Evolutionary conservation across 1,284 basidiomycete species (phyloP).

Genomic region (Mrakiaceae sp.): DNA sequence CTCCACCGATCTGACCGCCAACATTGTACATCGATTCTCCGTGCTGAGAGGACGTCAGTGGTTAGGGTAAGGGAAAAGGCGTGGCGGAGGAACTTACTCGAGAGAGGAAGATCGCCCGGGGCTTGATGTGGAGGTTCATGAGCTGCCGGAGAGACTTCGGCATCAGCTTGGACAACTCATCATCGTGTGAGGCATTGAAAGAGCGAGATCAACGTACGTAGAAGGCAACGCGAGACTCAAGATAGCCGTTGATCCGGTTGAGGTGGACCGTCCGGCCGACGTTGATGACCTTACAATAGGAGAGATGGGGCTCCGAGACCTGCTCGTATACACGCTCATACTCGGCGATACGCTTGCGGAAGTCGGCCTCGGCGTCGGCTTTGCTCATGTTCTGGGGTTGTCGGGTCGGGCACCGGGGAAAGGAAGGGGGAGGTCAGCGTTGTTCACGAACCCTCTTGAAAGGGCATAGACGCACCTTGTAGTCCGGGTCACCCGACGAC

Average conservation of each 20-base stretch:
- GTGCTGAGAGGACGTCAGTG: conserved; percentile 48
- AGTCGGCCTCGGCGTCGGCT: conserved; percentile 79
- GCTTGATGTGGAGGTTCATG: conserved; percentile 96
- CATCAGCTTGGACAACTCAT: too few relatives aligned
- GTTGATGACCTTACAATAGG: conserved; percentile 77
- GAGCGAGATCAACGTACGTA: conserved; percentile 38
- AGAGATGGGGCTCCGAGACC: conserved; percentile 73
- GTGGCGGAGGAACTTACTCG: conserved; percentile 45
- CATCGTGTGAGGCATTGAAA: too few relatives aligned
- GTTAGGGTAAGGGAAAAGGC: not conserved
- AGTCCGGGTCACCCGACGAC: conserved; percentile 91
- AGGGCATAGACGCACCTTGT: conserved; percentile 44
- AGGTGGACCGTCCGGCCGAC: conserved; percentile 76
- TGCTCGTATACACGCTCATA: conserved; percentile 97
- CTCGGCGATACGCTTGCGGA: conserved; percentile 76
- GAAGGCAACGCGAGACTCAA: conserved; percentile 93
- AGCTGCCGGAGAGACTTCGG: conserved; percentile 32
- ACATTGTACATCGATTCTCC: conserved; percentile 97
- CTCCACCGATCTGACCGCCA: conserved; percentile 93
- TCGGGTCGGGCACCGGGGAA: too few relatives aligned
- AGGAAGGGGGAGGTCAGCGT: too few relatives aligned
- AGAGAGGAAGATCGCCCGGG: conserved; percentile 92
- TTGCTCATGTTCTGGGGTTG: conserved; percentile 48
- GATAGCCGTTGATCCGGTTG: conserved; percentile 77
- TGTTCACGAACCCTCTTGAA: too few relatives aligned